A percentile compares a stretch with the other conserved stretches of the same genome.
Conservation (phyloP, 2,329 filamentous ascomycete species). For the Cadophora malorum region DNA sequence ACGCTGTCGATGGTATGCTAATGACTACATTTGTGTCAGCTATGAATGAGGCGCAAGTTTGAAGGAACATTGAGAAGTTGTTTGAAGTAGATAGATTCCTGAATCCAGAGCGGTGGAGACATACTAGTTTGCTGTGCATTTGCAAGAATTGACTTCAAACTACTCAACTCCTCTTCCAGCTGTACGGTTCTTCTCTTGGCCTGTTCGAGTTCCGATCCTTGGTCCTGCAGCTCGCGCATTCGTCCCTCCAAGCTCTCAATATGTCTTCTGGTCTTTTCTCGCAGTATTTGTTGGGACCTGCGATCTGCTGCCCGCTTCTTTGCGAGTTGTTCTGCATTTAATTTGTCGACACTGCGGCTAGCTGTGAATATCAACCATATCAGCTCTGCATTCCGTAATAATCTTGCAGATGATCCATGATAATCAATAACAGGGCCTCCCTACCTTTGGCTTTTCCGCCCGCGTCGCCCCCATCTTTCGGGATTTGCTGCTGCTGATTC, state of each 20-base stretch:
- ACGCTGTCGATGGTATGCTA: background rate
- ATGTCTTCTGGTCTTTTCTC: conserved; percentile 9
- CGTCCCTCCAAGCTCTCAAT: conserved; percentile 14
- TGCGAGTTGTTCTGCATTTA: conserved; percentile 18
- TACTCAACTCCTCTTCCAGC: conserved; percentile 9
- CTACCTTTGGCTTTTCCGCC: conserved; percentile 1
- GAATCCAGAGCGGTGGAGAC: background rate
- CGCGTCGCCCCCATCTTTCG: background rate
- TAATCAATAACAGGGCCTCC: background rate
- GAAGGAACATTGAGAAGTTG: background rate
- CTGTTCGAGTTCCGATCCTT: background rate
- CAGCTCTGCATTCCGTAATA: background rate
- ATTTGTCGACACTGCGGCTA: conserved; percentile 9
- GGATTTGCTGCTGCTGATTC: background rate
- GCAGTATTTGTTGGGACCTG: conserved; percentile 3
- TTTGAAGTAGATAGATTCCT: background rate
- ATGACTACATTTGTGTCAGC: background rate
- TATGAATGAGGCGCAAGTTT: background rate
- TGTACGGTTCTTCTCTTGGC: background rate
- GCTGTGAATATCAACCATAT: background rate
- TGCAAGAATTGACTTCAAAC: conserved; percentile 2
- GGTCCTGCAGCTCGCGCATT: background rate
- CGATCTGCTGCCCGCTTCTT: conserved; percentile 9
- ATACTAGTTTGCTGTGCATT: background rate
- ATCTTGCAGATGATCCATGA: no score